A percentile compares a stretch with the other conserved stretches of the same genome.
Evolutionary conservation across 2,329 filamentous ascomycete genomes (phyloP).

Genomic region (Calonectria pauciramosa): DNA sequence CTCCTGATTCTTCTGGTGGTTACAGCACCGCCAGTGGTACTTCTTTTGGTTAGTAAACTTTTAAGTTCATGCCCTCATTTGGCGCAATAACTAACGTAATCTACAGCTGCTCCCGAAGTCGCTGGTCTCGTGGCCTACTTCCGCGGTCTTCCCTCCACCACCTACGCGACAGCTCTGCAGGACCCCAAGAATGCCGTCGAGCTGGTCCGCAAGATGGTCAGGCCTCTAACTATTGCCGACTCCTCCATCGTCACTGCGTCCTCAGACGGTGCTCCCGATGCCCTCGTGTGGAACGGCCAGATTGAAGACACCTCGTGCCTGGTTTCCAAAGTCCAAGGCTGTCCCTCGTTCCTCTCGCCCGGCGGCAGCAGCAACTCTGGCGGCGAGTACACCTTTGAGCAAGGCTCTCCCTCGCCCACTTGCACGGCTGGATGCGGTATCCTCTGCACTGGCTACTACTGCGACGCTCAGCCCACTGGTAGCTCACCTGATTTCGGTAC

Average conservation of each 20-base stretch:
- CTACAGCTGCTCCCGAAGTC: neutral
- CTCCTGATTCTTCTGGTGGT: neutral
- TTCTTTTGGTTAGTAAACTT: neutral
- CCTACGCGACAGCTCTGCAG: neutral
- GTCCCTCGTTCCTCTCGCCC: neutral
- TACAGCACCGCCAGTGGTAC: neutral
- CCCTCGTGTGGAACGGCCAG: neutral
- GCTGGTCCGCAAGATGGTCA: neutral
- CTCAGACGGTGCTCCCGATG: neutral
- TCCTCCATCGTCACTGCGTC: neutral
- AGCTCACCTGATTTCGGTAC: neutral
- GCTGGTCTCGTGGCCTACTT: conserved; percentile 2
- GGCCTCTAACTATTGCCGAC: neutral
- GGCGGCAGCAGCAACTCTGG: neutral
- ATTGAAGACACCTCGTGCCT: neutral
- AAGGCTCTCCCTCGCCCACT: neutral
- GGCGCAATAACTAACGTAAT: neutral
- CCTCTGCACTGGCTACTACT: conserved; percentile 9
- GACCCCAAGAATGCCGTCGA: neutral
- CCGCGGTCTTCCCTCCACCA: neutral
- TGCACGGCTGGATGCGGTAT: conserved; percentile 2
- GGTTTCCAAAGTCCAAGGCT: neutral
- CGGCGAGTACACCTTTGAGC: neutral
- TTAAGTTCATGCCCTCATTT: neutral
- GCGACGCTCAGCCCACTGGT: neutral